Conservation (phyloP, 768 basidiomycete genomes). For the Leccinum rimulosum region DNA sequence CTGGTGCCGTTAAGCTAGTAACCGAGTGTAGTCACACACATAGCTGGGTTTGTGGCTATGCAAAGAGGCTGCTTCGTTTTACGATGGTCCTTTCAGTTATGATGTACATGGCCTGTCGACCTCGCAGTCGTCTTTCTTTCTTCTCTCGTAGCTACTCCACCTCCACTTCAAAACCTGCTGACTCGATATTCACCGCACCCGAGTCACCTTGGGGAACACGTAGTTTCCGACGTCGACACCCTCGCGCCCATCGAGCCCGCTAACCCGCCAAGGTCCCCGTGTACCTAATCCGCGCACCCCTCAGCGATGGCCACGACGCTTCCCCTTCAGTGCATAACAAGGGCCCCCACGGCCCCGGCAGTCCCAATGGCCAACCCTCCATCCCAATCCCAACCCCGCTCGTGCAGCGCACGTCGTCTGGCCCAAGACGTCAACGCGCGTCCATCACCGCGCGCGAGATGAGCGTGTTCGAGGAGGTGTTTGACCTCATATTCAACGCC, state of each 20-base stretch:
- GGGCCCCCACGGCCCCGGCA: neutral
- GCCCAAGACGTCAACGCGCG: constrained; percentile 39
- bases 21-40: too few species aligned
- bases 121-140: constrained; percentile 3
- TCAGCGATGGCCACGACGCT: neutral
- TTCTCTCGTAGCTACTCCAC: neutral
- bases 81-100: too few species aligned
- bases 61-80: too few species aligned
- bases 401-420: constrained; percentile 12
- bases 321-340: neutral
- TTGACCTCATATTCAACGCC: constrained; percentile 65
- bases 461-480: constrained; percentile 68
- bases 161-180: constrained; percentile 1
- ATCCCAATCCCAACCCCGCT: neutral
- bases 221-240: constrained; percentile 47
- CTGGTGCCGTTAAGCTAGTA: too few species aligned
- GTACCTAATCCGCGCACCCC: constrained; percentile 15
- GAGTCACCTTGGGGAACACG: constrained; percentile 50
- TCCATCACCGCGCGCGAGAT: constrained; percentile 69
- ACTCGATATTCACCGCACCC: constrained; percentile 35
- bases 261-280: constrained; percentile 14
- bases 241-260: constrained; percentile 20
- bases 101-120: constrained; percentile 22
- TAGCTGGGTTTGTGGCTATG: too few species aligned
- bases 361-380: neutral